Evolutionary conservation across 2,329 filamentous ascomycete genomes (phyloP).

Genomic region (Dothistroma septosporum): DNA sequence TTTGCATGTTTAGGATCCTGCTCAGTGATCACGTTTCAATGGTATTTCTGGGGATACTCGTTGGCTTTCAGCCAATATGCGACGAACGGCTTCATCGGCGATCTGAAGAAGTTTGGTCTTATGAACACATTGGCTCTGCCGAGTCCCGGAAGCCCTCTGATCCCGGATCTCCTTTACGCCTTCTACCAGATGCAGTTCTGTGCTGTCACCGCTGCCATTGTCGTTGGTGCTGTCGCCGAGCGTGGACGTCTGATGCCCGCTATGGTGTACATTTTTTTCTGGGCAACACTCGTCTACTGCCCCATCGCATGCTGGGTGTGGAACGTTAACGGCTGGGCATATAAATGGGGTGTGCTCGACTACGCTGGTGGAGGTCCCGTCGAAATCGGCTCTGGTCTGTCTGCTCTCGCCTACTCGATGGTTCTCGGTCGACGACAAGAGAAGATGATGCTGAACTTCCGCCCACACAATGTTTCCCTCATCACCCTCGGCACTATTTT

Average conservation of each 20-base stretch:
- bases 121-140: conserved; percentile 76
- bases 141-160: conserved; percentile 81
- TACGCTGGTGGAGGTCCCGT: conserved; percentile 96
- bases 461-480: conserved; percentile 95
- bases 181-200: conserved; percentile 99
- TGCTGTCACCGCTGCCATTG: conserved; percentile 83
- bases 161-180: conserved; percentile 85
- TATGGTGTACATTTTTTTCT: conserved; percentile 94
- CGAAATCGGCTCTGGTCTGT: conserved; percentile 92
- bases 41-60: conserved; percentile 99
- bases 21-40: conserved; percentile 91
- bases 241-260: conserved; percentile 86
- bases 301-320: conserved; percentile 95
- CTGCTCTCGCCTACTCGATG: conserved; percentile 91
- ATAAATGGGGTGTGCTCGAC: conserved; percentile 85
- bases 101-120: conserved; percentile 84
- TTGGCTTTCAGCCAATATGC: conserved; percentile 80
- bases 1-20: conserved; percentile 96
- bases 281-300: conserved; percentile 97
- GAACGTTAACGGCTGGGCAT: conserved; percentile 92
- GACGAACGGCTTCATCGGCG: conserved; percentile 85
- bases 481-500: conserved; percentile 93
- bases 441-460: conserved; percentile 99
- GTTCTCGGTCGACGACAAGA: conserved; percentile 93
- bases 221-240: conserved; percentile 88